phyloP scores from a whole-genome alignment of 345 rosid genomes.

The Erysimum cheiranthoides region DNA sequence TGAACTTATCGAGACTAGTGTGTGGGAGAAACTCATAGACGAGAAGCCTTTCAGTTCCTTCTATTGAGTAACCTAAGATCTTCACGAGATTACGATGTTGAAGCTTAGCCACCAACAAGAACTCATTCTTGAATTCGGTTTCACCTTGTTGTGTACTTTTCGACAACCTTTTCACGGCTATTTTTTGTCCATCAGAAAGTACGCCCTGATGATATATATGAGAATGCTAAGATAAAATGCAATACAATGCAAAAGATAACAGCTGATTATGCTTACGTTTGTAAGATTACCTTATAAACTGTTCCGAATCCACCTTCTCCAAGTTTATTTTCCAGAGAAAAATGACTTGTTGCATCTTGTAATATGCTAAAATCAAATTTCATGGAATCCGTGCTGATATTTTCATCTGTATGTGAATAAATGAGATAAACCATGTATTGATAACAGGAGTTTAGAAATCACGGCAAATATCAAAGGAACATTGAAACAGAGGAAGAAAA shows the following conservation, averaged over 20 bases:
- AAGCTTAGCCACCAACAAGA: conserved; percentile 54
- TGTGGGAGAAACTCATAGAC: conserved; percentile 55
- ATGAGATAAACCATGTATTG: not conserved
- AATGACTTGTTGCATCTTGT: conserved; percentile 41
- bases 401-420: not conserved
- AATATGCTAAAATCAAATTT: conserved; percentile 35
- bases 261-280: not conserved
- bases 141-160: conserved; percentile 49
- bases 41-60: conserved; percentile 55
- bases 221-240: not conserved
- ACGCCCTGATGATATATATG: conserved; percentile 27
- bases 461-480: not conserved
- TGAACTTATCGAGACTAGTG: conserved; percentile 52
- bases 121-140: conserved; percentile 58
- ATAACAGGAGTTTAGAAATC: not conserved
- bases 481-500: not conserved
- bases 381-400: conserved; percentile 32
- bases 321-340: conserved; percentile 42
- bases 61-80: conserved; percentile 50
- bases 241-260: conserved; percentile 1
- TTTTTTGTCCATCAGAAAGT: conserved; percentile 42
- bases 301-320: conserved; percentile 48
- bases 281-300: conserved; percentile 43
- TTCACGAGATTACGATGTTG: conserved; percentile 60
- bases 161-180: conserved; percentile 47